Percentiles rank a stretch among this genome's conserved stretches.
phyloP scores from a whole-genome alignment of 148 eudicot genomes.

The Amaranthus palmeri region DNA sequence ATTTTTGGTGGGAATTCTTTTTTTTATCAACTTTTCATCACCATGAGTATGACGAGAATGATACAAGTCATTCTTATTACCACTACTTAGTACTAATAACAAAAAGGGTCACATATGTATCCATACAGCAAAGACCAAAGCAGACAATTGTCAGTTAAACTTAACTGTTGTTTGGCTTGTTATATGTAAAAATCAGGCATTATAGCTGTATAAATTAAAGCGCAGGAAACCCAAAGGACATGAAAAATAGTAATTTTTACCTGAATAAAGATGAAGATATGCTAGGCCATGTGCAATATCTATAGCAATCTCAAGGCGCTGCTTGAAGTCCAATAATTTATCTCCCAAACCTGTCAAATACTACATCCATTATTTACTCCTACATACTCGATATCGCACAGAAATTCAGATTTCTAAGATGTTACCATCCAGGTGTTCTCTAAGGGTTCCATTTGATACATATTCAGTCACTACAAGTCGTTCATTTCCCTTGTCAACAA shows the following conservation, averaged over 20 bases:
- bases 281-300: constrained; percentile 89
- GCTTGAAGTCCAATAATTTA: constrained; percentile 70
- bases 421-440: constrained; percentile 99
- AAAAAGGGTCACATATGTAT: too few relatives aligned
- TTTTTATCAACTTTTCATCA: too few relatives aligned
- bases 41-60: too few relatives aligned
- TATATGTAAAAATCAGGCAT: too few relatives aligned
- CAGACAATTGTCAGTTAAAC: too few relatives aligned
- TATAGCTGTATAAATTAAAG: too few relatives aligned
- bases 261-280: constrained; percentile 87
- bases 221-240: too few relatives aligned
- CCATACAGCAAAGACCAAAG: too few relatives aligned
- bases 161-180: too few relatives aligned
- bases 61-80: too few relatives aligned
- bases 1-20: too few relatives aligned
- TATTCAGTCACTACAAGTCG: constrained; percentile 85
- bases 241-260: constrained; percentile 27
- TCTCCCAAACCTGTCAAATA: constrained; percentile 58
- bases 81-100: too few relatives aligned
- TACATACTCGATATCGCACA: background rate
- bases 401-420: background rate
- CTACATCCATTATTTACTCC: constrained; percentile 18
- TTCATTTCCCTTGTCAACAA: constrained; percentile 77
- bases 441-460: constrained; percentile 85
- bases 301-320: constrained; percentile 88